phyloP scores from a whole-genome alignment of 208 protist species.

The Trypanosoma vivax region DNA sequence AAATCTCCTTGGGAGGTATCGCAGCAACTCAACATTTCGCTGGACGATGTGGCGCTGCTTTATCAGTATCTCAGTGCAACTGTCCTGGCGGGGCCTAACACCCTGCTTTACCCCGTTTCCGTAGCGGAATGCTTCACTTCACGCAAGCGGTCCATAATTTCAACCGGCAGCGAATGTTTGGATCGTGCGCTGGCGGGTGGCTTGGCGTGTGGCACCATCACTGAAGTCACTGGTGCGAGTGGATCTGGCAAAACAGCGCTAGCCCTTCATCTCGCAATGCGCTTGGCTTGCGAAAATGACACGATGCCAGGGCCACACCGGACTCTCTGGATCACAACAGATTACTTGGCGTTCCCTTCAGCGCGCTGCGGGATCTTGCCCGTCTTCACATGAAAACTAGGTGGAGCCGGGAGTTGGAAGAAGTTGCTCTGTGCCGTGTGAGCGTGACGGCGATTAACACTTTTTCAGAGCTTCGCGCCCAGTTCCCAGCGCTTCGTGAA shows the following conservation, averaged over 20 bases:
- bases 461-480: conserved; percentile 8
- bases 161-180: conserved; percentile 37
- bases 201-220: conserved; percentile 35
- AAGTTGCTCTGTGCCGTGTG: conserved; percentile 8
- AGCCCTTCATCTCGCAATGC: conserved; percentile 15
- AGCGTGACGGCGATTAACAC: neutral
- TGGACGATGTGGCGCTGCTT: conserved; percentile 14
- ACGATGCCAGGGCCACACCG: neutral
- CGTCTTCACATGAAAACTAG: no score
- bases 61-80: conserved; percentile 8
- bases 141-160: conserved; percentile 9
- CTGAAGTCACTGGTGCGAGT: conserved; percentile 40
- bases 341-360: conserved; percentile 6
- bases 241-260: conserved; percentile 31
- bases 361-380: conserved; percentile 9
- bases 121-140: conserved; percentile 9
- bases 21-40: conserved; percentile 11
- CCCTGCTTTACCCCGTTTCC: neutral
- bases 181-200: conserved; percentile 41
- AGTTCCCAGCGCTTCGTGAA: conserved; percentile 3
- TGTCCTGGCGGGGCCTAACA: neutral
- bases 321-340: conserved; percentile 16
- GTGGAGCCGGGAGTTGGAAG: neutral
- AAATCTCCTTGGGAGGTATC: conserved; percentile 9
- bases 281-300: neutral